Percentiles rank a stretch among this genome's conserved stretches.
These are phyloP conservation scores for Trichosporon sp. DNA, from an alignment of 1,284 basidiomycete species.

Conservation along the genomic window DNA sequence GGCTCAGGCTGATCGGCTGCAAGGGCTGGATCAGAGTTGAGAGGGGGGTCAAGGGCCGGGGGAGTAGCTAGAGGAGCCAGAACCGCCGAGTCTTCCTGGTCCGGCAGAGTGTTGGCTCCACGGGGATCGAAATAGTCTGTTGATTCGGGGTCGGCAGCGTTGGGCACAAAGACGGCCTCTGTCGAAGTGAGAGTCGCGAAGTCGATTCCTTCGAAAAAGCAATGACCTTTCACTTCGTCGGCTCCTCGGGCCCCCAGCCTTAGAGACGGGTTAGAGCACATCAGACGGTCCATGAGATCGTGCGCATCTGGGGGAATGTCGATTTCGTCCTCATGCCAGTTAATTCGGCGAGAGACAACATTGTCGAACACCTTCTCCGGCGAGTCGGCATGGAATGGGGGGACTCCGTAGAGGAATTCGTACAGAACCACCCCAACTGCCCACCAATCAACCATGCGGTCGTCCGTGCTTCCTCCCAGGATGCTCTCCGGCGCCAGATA, in stretches of 20 bases:
- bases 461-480: constrained; percentile 89
- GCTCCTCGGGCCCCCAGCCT: constrained; percentile 85
- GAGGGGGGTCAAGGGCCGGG: background rate
- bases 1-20: background rate
- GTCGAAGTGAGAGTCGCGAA: constrained; percentile 86
- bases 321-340: constrained; percentile 87
- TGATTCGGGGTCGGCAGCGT: constrained; percentile 90
- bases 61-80: background rate
- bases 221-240: constrained; percentile 86
- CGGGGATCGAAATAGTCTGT: constrained; percentile 99
- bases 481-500: constrained; percentile 96
- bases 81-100: background rate
- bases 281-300: constrained; percentile 84
- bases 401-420: constrained; percentile 95
- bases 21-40: background rate
- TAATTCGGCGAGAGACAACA: constrained; percentile 89
- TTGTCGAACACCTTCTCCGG: constrained; percentile 98
- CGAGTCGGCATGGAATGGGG: constrained; percentile 95
- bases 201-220: constrained; percentile 84
- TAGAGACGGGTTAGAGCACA: constrained; percentile 73
- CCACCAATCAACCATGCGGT: constrained; percentile 98
- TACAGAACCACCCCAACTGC: constrained; percentile 97
- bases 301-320: constrained; percentile 81
- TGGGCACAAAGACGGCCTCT: constrained; percentile 92
- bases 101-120: constrained; percentile 52